These are phyloP conservation scores for Hydnomerulius pinastri DNA, from an alignment of 768 basidiomycete species.

Conservation along the genomic window DNA sequence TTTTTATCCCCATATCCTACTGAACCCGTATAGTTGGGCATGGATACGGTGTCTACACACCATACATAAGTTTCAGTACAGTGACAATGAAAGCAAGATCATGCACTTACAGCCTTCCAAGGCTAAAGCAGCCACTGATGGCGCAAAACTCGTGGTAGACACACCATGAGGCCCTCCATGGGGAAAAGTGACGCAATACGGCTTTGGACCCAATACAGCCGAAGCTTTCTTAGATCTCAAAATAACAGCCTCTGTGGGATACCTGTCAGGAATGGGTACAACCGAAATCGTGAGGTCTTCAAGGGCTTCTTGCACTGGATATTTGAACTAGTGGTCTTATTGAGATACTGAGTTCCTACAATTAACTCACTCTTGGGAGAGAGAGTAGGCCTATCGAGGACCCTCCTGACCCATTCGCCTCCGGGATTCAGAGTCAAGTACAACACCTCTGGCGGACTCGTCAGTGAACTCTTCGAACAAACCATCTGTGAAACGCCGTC, in stretches of 20 bases:
- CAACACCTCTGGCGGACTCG: slow-evolving; percentile 46
- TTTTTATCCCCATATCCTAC: slow-evolving; percentile 58
- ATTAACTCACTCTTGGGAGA: slow-evolving; percentile 37
- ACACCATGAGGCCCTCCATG: slow-evolving; percentile 63
- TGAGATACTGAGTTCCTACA: too few species aligned
- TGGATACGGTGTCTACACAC: slow-evolving; percentile 54
- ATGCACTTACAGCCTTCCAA: slow-evolving; percentile 55
- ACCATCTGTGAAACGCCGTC: slow-evolving; percentile 42
- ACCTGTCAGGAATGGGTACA: slow-evolving; percentile 47
- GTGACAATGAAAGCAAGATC: not conserved
- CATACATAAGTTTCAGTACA: not conserved
- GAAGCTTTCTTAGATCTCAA: slow-evolving; percentile 30
- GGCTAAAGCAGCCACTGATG: slow-evolving; percentile 43
- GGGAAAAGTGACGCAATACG: slow-evolving; percentile 50
- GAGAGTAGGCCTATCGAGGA: slow-evolving; percentile 43
- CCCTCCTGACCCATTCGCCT: slow-evolving; percentile 36
- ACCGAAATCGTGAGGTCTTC: slow-evolving; percentile 41
- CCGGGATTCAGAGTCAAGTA: slow-evolving; percentile 38
- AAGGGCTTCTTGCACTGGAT: slow-evolving; percentile 44
- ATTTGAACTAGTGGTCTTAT: not conserved
- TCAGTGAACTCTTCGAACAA: slow-evolving; percentile 48
- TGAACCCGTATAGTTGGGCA: slow-evolving; percentile 65
- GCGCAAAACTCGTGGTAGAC: slow-evolving; percentile 45
- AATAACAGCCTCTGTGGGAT: slow-evolving; percentile 53
- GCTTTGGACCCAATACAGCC: slow-evolving; percentile 14